Evolutionary conservation across 306 rosid genomes (phyloP).

Genomic region (Inga laurina): DNA sequence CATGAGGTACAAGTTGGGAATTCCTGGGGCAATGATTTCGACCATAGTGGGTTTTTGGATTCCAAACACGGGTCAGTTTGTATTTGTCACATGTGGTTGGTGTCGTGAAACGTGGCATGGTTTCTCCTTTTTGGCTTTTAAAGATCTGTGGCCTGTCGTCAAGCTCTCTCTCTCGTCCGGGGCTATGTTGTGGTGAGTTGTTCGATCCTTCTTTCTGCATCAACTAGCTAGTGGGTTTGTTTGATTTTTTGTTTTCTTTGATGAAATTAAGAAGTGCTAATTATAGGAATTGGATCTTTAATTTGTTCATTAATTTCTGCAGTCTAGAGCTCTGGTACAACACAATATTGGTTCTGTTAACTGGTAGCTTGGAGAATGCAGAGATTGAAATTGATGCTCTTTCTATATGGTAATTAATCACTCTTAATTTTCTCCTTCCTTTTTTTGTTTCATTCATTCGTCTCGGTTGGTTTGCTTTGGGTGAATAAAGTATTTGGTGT

Average conservation of each 20-base stretch:
- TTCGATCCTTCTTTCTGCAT: background rate
- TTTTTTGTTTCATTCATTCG: background rate
- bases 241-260: background rate
- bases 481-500: too few relatives aligned
- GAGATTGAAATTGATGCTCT: background rate
- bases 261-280: conserved; percentile 4
- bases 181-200: conserved; percentile 50
- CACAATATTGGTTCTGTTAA: conserved; percentile 45
- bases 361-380: background rate
- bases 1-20: conserved; percentile 31
- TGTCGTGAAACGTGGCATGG: background rate
- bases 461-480: background rate
- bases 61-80: conserved; percentile 49
- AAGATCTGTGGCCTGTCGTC: conserved; percentile 52
- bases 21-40: conserved; percentile 52
- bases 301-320: background rate
- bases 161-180: conserved; percentile 63
- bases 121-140: background rate
- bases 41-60: conserved; percentile 45
- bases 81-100: conserved; percentile 31
- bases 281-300: background rate
- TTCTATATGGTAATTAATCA: conserved; percentile 28
- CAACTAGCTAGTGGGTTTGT: background rate
- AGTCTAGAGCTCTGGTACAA: conserved; percentile 63
- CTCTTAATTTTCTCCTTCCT: background rate